A percentile compares a stretch with the other conserved stretches of the same genome.
Evolutionary conservation across 352 stramenopile genomes (phyloP).

Genomic region (Phytopythium montanum): DNA sequence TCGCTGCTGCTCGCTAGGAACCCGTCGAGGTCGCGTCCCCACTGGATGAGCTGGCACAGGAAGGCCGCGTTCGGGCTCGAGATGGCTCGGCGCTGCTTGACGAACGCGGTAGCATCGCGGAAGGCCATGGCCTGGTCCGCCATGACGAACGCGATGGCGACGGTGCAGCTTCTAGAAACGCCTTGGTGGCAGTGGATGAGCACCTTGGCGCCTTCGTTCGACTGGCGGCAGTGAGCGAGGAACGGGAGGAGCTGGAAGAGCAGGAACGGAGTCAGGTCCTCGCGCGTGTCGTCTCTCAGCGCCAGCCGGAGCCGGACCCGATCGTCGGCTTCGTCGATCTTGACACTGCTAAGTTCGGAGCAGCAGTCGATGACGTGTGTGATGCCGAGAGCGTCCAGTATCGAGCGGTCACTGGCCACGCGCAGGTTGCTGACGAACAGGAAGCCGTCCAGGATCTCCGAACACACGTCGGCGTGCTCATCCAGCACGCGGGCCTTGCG

Average conservation of each 20-base stretch:
- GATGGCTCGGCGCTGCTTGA: slow-evolving; percentile 46
- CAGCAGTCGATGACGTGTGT: slow-evolving; percentile 62
- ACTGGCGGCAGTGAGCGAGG: slow-evolving; percentile 24
- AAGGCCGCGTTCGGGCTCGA: slow-evolving; percentile 63
- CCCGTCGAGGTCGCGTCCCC: slow-evolving; percentile 37
- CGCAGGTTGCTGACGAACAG: slow-evolving; percentile 58
- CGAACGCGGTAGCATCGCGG: slow-evolving; percentile 27
- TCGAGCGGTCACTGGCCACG: slow-evolving; percentile 27
- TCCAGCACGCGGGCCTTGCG: slow-evolving; percentile 41
- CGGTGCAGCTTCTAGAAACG: slow-evolving; percentile 62
- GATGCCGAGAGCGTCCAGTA: slow-evolving; percentile 33
- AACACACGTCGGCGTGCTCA: slow-evolving; percentile 43
- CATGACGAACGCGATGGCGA: slow-evolving; percentile 69
- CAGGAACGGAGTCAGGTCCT: slow-evolving; percentile 64
- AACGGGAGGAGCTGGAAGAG: slow-evolving; percentile 35
- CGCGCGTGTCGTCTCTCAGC: slow-evolving; percentile 51
- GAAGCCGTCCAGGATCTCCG: slow-evolving; percentile 46
- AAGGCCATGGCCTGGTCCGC: slow-evolving; percentile 22
- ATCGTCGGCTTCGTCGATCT: slow-evolving; percentile 10
- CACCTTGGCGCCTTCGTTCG: slow-evolving; percentile 18
- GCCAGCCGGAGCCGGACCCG: slow-evolving; percentile 27
- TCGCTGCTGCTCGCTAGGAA: not conserved
- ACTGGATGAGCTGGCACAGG: slow-evolving; percentile 65
- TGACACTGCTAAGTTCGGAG: slow-evolving; percentile 23
- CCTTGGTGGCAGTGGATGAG: slow-evolving; percentile 72